Conservation (phyloP, 257 asterid genomes). For the Salvia splendens region DNA sequence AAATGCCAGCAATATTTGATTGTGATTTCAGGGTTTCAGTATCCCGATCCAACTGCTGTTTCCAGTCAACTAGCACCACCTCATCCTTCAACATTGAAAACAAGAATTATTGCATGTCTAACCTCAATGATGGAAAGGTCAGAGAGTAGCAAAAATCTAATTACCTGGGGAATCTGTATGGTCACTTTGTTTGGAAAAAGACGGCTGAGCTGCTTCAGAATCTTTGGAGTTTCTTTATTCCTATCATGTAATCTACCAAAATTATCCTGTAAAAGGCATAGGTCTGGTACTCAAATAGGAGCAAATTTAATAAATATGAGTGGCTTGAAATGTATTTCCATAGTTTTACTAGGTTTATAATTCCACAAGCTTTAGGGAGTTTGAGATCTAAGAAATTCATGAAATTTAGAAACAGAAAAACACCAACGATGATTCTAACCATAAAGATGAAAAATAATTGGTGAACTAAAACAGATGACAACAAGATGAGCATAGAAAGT, state of each 20-base stretch:
- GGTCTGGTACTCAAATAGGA: constrained; percentile 15
- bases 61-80: constrained; percentile 73
- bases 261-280: constrained; percentile 54
- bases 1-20: constrained; percentile 71
- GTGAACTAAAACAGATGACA: not conserved
- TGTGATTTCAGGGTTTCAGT: constrained; percentile 79
- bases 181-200: constrained; percentile 93
- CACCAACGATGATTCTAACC: not conserved
- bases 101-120: constrained; percentile 14
- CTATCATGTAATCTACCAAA: constrained; percentile 81
- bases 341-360: not conserved
- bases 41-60: constrained; percentile 82
- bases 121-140: constrained; percentile 5
- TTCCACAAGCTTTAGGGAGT: constrained; percentile 11
- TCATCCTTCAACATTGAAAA: constrained; percentile 63
- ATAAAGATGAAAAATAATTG: constrained; percentile 5
- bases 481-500: not conserved
- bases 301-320: not conserved
- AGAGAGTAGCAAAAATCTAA: constrained; percentile 15
- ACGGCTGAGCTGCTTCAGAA: constrained; percentile 77
- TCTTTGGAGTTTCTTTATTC: constrained; percentile 83
- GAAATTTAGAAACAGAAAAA: constrained; percentile 1
- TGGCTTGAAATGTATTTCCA: constrained; percentile 2
- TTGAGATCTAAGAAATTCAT: constrained; percentile 17
- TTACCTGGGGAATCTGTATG: constrained; percentile 91